A percentile compares a stretch with the other conserved stretches of the same genome.
phyloP scores from a whole-genome alignment of 306 rosid species.

The Luffa aegyptiaca region DNA sequence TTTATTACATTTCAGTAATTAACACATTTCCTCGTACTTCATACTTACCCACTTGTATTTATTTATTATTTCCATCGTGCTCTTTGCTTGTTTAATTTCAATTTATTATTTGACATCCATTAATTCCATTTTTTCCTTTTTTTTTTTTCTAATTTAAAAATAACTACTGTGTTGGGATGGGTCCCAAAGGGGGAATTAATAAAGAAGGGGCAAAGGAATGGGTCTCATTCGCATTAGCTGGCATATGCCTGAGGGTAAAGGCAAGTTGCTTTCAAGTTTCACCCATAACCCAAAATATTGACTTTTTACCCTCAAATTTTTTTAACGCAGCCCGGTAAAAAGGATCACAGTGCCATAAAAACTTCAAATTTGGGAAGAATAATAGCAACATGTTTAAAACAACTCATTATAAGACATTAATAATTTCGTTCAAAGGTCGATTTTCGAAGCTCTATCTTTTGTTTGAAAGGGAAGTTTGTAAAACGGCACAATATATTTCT shows the following conservation, averaged over 20 bases:
- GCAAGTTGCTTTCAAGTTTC: slow-evolving; percentile 12
- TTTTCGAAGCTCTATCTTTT: too few species aligned
- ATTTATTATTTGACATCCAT: background rate
- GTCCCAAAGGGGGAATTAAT: background rate
- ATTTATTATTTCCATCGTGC: background rate
- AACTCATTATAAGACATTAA: too few species aligned
- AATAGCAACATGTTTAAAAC: too few species aligned
- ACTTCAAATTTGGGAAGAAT: background rate
- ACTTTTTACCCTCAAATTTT: background rate
- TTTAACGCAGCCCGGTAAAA: background rate
- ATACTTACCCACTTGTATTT: background rate
- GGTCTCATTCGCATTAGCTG: background rate
- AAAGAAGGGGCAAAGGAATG: background rate
- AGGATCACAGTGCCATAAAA: background rate
- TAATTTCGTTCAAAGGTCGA: too few species aligned
- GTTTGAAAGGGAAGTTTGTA: too few species aligned
- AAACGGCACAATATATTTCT: too few species aligned
- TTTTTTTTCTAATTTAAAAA: background rate
- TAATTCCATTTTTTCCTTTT: background rate
- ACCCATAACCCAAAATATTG: background rate
- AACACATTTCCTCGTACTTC: slow-evolving; percentile 3
- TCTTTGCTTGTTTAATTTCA: background rate
- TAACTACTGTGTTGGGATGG: background rate
- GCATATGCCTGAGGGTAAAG: background rate
- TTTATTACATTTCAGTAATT: background rate